A percentile compares a stretch with the other conserved stretches of the same genome.
Conservation (phyloP, 371 early-diverging fungal species). For the Zancudomyces culisetae region DNA sequence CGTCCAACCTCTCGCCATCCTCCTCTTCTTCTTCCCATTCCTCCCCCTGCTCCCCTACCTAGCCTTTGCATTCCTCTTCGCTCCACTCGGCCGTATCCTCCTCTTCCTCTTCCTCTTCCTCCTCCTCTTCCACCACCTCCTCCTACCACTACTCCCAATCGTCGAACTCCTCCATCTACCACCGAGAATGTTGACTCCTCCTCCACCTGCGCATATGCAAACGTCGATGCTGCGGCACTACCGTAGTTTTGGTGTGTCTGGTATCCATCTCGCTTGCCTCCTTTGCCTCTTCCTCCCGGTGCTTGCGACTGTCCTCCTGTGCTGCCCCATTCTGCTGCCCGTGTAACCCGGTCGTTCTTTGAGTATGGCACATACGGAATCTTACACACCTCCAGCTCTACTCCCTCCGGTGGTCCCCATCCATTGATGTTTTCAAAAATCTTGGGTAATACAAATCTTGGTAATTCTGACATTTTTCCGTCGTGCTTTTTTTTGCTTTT, state of each 20-base stretch:
- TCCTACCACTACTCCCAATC: conserved; percentile 28
- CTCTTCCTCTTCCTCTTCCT: conserved; percentile 17
- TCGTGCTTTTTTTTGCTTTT: too few relatives aligned
- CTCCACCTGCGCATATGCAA: conserved; percentile 75
- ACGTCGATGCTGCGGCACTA: conserved; percentile 64
- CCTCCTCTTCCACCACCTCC: conserved; percentile 5
- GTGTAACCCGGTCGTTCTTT: conserved; percentile 84
- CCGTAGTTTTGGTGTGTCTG: conserved; percentile 62
- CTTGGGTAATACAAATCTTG: conserved; percentile 42
- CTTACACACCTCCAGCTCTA: conserved; percentile 38
- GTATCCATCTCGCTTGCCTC: conserved; percentile 14
- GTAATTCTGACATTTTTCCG: conserved; percentile 21
- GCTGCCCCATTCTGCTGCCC: conserved; percentile 83
- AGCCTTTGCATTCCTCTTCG: conserved; percentile 26
- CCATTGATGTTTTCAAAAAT: conserved; percentile 48
- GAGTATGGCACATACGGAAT: conserved; percentile 92
- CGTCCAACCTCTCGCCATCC: too few relatives aligned
- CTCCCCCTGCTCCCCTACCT: conserved; percentile 3
- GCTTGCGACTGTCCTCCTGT: conserved; percentile 26
- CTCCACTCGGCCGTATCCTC: too few relatives aligned
- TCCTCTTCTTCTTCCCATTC: neutral
- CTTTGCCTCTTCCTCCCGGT: conserved; percentile 31
- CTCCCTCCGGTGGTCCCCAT: conserved; percentile 47
- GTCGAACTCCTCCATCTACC: conserved; percentile 62
- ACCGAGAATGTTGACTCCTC: conserved; percentile 92